Base-by-base conservation (phyloP, 2,329 filamentous ascomycete species). In the Neospermospora avenae region DNA sequence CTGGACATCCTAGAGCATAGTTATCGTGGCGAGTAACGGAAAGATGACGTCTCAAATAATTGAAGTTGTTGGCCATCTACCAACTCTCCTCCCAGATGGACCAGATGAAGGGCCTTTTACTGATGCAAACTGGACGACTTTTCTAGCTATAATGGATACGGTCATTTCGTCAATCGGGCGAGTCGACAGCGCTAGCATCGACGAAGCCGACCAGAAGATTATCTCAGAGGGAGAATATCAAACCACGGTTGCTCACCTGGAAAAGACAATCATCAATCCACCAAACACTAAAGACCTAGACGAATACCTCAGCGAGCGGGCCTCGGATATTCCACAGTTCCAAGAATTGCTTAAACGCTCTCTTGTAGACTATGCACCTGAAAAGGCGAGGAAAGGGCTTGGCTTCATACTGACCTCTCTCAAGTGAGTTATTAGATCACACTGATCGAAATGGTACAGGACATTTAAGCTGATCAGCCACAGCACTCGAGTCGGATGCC, bases 401-500 rank as follows among this genome's bases (percentile, higher is more conserved):
- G 60, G 59, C 20, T 59, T 73, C 22, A 39, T 71, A 18, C 57
- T 73, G 18, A 67, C 69, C 7, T 54, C 69, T 34, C 58, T 73
- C 39, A 68, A 69, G 71, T 72, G 65, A 16, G 42, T 46, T 20
- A n/a, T 16, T 11, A 39, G 39, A 11, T 18, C 20, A 22, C 37
- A 53, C 7, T 16, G 18, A 11, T 20, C 20, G 22, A 11, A 3
- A 16, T 13, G 14, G 8, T 18, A 44, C 44, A 16, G 14, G 1
- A 45, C 35, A 10, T 34, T 20, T 11, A 22, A 34, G 22, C 53
- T 60, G 28, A 60, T 46, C n/a, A 8, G 18, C 39, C 20, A 25
- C 71, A 89, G 85, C 62, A 86, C 85, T 24, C 81, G 83, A 42
- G 72, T 81, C 2, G 88, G 88, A 28, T 84, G 85, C 25, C 74